These are phyloP conservation scores for Herpetospermum pedunculosum DNA, from an alignment of 306 rosid genomes.

Conservation along the genomic window DNA sequence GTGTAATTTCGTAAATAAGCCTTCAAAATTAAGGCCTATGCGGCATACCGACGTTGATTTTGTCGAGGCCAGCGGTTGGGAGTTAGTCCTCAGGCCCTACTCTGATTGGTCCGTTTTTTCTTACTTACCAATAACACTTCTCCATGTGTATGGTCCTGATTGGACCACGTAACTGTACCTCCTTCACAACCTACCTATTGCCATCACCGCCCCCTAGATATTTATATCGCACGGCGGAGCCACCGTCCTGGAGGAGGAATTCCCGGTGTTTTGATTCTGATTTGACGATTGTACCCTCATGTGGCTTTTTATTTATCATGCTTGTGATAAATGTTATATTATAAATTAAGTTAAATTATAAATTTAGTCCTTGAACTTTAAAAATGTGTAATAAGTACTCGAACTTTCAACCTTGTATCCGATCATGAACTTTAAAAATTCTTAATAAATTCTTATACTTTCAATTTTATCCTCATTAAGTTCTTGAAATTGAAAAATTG, in stretches of 20 bases:
- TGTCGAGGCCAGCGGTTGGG: background rate
- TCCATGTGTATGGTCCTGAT: conserved; percentile 20
- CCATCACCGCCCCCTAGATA: background rate
- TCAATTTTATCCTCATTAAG: too few relatives aligned
- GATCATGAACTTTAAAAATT: too few relatives aligned
- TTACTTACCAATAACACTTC: background rate
- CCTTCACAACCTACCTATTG: conserved; percentile 17
- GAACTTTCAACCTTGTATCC: too few relatives aligned
- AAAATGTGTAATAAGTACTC: too few relatives aligned
- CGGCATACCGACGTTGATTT: conserved; percentile 12
- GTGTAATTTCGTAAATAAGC: conserved; percentile 15
- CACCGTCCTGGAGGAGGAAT: background rate
- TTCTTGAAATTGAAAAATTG: too few relatives aligned
- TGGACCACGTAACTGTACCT: conserved; percentile 7
- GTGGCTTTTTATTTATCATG: too few relatives aligned
- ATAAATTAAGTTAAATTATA: too few relatives aligned
- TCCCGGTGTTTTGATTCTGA: background rate
- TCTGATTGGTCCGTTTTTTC: background rate
- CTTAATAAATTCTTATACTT: too few relatives aligned
- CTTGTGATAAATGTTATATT: too few relatives aligned
- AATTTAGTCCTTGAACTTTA: too few relatives aligned
- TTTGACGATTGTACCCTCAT: background rate
- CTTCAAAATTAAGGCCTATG: conserved; percentile 1
- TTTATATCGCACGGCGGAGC: background rate
- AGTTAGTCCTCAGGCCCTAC: conserved; percentile 5